Conservation (phyloP, 768 basidiomycete species). For the Paxillus ammoniavirescens region DNA sequence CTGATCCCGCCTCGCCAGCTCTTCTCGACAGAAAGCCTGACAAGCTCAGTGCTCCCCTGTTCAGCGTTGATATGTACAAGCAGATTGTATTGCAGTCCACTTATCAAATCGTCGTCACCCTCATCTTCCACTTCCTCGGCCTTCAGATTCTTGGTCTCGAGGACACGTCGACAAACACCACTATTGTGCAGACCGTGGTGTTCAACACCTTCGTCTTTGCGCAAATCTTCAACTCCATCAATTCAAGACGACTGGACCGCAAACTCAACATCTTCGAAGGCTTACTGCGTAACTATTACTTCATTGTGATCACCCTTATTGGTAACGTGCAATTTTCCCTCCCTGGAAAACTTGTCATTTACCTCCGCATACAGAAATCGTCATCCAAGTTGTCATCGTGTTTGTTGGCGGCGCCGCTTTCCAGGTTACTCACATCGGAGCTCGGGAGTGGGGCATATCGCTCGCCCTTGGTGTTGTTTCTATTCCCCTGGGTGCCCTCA, state of each 20-base stretch:
- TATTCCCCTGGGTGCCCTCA: slow-evolving; percentile 80
- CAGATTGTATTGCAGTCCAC: slow-evolving; percentile 88
- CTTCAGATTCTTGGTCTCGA: slow-evolving; percentile 63
- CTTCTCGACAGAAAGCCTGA: slow-evolving; percentile 91
- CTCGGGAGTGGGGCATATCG: slow-evolving; percentile 92
- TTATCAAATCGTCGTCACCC: slow-evolving; percentile 80
- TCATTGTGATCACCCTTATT: slow-evolving; percentile 78
- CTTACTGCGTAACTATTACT: slow-evolving; percentile 76
- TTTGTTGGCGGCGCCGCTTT: slow-evolving; percentile 92
- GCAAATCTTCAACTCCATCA: slow-evolving; percentile 95
- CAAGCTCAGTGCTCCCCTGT: slow-evolving; percentile 82
- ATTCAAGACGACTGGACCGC: slow-evolving; percentile 83
- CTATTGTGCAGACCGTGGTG: slow-evolving; percentile 76
- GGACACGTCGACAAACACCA: slow-evolving; percentile 31
- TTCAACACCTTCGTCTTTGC: slow-evolving; percentile 99
- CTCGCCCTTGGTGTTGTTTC: slow-evolving; percentile 84
- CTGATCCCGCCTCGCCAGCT: slow-evolving; percentile 83
- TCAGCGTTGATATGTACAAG: slow-evolving; percentile 94
- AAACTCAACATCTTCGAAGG: slow-evolving; percentile 89
- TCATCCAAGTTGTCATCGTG: slow-evolving; percentile 82
- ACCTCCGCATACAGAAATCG: slow-evolving; percentile 61
- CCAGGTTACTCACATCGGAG: slow-evolving; percentile 75
- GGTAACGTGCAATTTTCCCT: slow-evolving; percentile 47
- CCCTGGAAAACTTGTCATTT: slow-evolving; percentile 2
- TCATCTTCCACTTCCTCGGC: slow-evolving; percentile 90